phyloP scores from a whole-genome alignment of 495 filamentous ascomycete species.

The Clavariopsis aquatica region DNA sequence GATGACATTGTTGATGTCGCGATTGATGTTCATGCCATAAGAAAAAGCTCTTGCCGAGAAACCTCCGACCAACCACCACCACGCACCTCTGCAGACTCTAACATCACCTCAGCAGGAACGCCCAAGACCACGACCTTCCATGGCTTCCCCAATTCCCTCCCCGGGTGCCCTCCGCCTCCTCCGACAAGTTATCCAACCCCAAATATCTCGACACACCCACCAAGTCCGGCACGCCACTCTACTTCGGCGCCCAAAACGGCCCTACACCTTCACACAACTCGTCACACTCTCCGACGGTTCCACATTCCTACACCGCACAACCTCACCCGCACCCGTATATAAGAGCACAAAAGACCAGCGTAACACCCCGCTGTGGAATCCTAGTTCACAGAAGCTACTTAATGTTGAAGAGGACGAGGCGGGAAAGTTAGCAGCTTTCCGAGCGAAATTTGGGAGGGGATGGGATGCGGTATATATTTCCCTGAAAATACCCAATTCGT shows the following conservation, averaged over 20 bases:
- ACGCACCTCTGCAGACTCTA: neutral
- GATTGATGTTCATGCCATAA: neutral
- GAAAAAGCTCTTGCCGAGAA: conserved; percentile 19
- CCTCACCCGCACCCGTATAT: conserved; percentile 77
- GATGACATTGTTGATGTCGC: neutral
- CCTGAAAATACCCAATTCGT: conserved; percentile 3
- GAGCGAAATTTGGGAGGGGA: conserved; percentile 75
- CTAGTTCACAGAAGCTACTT: conserved; percentile 68
- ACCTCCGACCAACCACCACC: conserved; percentile 1
- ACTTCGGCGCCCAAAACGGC: conserved; percentile 80
- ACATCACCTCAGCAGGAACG: neutral
- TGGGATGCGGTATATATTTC: conserved; percentile 66
- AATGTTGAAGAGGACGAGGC: conserved; percentile 96
- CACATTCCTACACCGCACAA: conserved; percentile 85
- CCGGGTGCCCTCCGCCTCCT: conserved; percentile 31
- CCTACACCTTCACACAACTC: conserved; percentile 96
- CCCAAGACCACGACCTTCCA: no score
- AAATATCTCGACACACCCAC: conserved; percentile 38
- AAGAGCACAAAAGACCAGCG: conserved; percentile 77
- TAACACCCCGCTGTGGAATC: conserved; percentile 91
- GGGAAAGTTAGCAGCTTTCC: conserved; percentile 81
- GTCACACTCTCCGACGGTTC: conserved; percentile 90
- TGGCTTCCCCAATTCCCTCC: conserved; percentile 36
- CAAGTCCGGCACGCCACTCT: conserved; percentile 80
- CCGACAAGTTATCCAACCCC: conserved; percentile 1